phyloP scores from a whole-genome alignment of 257 asterid species.

The Plantago major region DNA sequence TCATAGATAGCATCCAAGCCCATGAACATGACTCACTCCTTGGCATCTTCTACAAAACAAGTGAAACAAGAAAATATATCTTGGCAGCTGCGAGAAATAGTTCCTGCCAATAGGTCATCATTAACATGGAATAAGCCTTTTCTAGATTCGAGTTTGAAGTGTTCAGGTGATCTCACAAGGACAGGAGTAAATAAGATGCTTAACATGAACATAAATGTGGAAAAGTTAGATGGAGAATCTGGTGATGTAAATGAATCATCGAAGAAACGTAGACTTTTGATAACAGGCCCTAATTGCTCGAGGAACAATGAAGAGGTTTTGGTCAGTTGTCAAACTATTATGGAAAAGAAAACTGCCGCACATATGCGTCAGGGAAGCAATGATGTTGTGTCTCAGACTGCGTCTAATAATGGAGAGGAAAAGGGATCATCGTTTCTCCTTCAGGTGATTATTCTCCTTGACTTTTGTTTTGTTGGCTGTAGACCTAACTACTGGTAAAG shows the following conservation, averaged over 20 bases:
- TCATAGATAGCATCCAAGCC: slow-evolving; percentile 26
- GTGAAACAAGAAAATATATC: slow-evolving; percentile 32
- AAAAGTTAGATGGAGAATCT: slow-evolving; percentile 34
- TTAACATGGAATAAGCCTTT: slow-evolving; percentile 38
- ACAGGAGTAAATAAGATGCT: slow-evolving; percentile 30
- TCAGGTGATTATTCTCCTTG: slow-evolving; percentile 50
- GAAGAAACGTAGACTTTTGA: slow-evolving; percentile 56
- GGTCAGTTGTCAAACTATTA: slow-evolving; percentile 27
- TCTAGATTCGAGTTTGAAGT: slow-evolving; percentile 28
- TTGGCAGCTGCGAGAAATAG: slow-evolving; percentile 37
- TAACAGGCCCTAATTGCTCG: slow-evolving; percentile 46
- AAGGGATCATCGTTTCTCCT: slow-evolving; percentile 71
- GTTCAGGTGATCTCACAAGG: slow-evolving; percentile 30
- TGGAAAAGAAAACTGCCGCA: slow-evolving; percentile 22
- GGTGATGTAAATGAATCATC: slow-evolving; percentile 32
- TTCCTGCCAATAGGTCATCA: slow-evolving; percentile 87
- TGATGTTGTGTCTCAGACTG: slow-evolving; percentile 26
- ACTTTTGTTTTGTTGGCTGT: neutral
- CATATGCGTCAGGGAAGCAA: slow-evolving; percentile 25
- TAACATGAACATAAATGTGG: slow-evolving; percentile 23
- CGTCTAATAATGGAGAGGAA: slow-evolving; percentile 38
- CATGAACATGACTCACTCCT: slow-evolving; percentile 25
- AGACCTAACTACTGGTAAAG: neutral
- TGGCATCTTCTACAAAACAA: slow-evolving; percentile 32
- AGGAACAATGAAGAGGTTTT: slow-evolving; percentile 23